Conservation (phyloP, 345 rosid genomes). For the Hibiscus mutabilis region DNA sequence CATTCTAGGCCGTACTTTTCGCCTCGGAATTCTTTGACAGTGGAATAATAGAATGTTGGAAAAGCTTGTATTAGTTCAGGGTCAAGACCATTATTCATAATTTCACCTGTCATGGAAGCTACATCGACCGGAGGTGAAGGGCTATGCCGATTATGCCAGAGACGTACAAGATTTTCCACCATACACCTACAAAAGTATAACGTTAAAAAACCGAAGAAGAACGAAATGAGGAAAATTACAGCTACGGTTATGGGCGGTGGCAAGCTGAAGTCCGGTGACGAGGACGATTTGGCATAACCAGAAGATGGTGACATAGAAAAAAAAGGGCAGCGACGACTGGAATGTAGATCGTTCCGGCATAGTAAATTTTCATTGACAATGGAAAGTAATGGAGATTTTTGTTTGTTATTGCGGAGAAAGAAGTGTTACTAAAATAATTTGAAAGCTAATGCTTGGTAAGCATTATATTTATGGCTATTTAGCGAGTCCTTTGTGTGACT, state of each 20-base stretch:
- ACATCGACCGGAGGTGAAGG: conserved; percentile 21
- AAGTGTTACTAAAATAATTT: conserved; percentile 22
- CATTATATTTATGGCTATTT: conserved; percentile 21
- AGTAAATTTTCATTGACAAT: conserved; percentile 29
- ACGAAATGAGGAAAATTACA: conserved; percentile 46
- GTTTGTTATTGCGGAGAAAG: background rate
- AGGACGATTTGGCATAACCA: background rate
- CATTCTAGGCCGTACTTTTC: conserved; percentile 68
- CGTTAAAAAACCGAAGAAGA: conserved; percentile 58
- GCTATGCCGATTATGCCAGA: conserved; percentile 10
- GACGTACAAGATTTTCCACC: conserved; percentile 27
- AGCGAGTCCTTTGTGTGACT: conserved; percentile 39
- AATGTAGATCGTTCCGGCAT: conserved; percentile 43
- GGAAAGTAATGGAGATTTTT: background rate
- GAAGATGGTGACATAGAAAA: conserved; percentile 35
- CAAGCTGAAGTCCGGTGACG: conserved; percentile 22
- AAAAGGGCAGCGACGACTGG: conserved; percentile 34
- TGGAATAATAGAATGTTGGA: conserved; percentile 53
- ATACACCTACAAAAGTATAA: conserved; percentile 61
- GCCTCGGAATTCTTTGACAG: conserved; percentile 47
- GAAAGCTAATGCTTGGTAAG: conserved; percentile 27
- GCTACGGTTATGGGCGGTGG: conserved; percentile 47
- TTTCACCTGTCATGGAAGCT: background rate
- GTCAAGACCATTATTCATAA: conserved; percentile 43
- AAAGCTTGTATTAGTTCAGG: conserved; percentile 46